Conservation (phyloP, 768 basidiomycete genomes). For the Cubamyces lactineus region DNA sequence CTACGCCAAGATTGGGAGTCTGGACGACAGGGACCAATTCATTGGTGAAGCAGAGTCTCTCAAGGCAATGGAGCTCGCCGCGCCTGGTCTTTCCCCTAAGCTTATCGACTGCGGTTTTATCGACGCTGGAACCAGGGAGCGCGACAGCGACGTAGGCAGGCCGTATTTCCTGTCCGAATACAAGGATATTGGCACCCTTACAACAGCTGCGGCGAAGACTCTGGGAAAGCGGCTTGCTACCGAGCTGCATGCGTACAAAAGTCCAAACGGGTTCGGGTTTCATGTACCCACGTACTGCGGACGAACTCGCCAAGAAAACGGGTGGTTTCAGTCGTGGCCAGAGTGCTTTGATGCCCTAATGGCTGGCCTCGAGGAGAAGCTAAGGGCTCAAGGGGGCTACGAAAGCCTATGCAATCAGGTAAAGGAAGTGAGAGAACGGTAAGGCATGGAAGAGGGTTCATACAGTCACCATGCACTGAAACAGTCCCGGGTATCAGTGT, state of each 20-base stretch:
- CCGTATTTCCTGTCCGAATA: conserved; percentile 80
- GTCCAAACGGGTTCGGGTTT: conserved; percentile 67
- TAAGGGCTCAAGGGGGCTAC: conserved; percentile 46
- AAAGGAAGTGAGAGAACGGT: conserved; percentile 52
- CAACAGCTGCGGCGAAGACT: conserved; percentile 45
- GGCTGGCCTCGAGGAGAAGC: conserved; percentile 54
- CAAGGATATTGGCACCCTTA: conserved; percentile 58
- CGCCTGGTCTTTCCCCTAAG: conserved; percentile 65
- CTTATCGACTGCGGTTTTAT: conserved; percentile 54
- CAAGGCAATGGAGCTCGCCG: conserved; percentile 61
- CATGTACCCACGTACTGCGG: conserved; percentile 78
- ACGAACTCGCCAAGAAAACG: conserved; percentile 67
- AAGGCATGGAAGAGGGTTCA: conserved; percentile 27
- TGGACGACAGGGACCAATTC: conserved; percentile 64
- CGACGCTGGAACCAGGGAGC: conserved; percentile 31
- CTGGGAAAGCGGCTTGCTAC: conserved; percentile 66
- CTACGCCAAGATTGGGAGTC: conserved; percentile 62
- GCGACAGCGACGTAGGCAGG: conserved; percentile 37
- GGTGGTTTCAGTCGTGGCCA: conserved; percentile 75
- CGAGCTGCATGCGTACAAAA: conserved; percentile 64
- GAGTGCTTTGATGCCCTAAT: conserved; percentile 67
- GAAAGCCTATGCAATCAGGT: conserved; percentile 54
- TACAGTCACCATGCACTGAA: not conserved
- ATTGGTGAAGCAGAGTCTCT: conserved; percentile 71
- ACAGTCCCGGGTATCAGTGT: conserved; percentile 46